These are phyloP conservation scores for Leccinellum albellum DNA, from an alignment of 768 basidiomycete species.

Conservation along the genomic window DNA sequence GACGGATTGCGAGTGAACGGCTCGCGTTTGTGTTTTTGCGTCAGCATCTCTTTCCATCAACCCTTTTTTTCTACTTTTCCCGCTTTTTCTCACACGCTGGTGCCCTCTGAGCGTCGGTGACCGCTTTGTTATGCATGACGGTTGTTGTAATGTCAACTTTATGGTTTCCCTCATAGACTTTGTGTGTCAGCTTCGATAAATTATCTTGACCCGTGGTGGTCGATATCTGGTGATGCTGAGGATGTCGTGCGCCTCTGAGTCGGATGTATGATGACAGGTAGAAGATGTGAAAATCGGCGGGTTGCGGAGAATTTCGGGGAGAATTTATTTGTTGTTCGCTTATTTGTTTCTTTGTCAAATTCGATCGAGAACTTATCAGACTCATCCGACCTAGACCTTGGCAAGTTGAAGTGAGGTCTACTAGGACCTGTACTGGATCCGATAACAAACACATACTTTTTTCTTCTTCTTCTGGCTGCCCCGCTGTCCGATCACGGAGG, in stretches of 20 bases:
- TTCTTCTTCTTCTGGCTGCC: too few species aligned
- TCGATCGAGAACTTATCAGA: too few species aligned
- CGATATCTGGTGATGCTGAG: background rate
- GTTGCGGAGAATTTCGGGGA: background rate
- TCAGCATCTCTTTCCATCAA: background rate
- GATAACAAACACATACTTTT: too few species aligned
- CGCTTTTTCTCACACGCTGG: background rate
- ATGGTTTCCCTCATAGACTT: slow-evolving; percentile 21
- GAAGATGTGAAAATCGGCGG: background rate
- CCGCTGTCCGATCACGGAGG: too few species aligned
- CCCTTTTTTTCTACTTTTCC: background rate
- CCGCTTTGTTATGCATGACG: slow-evolving; percentile 6
- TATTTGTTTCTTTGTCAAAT: too few species aligned
- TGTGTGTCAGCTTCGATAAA: slow-evolving; percentile 7
- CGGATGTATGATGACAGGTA: background rate
- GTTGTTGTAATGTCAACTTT: slow-evolving; percentile 24
- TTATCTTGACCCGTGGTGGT: background rate
- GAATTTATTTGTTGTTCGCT: too few species aligned
- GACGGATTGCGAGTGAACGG: background rate
- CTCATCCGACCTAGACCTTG: too few species aligned
- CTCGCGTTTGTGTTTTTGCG: background rate
- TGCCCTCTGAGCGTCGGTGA: slow-evolving; percentile 10
- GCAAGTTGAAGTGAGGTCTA: too few species aligned
- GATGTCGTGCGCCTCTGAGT: background rate
- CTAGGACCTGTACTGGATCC: too few species aligned